Evolutionary conservation across 2,329 filamentous ascomycete species (phyloP).

Genomic region (Fusarium secorum): DNA sequence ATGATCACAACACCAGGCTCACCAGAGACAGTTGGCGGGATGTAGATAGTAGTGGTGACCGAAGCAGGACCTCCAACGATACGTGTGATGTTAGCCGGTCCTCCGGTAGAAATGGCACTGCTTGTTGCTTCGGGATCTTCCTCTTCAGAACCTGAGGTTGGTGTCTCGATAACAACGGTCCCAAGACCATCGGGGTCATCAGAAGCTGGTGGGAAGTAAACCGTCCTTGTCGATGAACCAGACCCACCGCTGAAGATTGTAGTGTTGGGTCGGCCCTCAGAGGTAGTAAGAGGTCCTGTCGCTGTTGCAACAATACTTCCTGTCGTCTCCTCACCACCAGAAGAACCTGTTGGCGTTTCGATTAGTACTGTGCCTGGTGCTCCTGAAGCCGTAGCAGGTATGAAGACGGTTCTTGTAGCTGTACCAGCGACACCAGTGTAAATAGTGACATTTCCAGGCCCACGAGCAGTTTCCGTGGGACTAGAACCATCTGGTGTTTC

Average conservation of each 20-base stretch:
- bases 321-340: not conserved
- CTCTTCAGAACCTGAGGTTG: not conserved
- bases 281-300: not conserved
- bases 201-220: not conserved
- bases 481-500: not conserved
- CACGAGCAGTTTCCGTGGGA: not conserved
- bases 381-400: not conserved
- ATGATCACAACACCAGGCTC: slow-evolving; percentile 11
- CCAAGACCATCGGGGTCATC: not conserved
- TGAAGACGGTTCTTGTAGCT: not conserved
- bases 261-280: not conserved
- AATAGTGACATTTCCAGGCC: not conserved
- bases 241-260: not conserved
- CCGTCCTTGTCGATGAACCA: not conserved
- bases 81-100: not conserved
- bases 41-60: not conserved
- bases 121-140: not conserved
- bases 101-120: not conserved
- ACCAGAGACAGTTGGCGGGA: not conserved
- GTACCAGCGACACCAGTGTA: not conserved
- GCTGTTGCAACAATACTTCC: not conserved
- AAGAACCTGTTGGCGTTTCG: not conserved
- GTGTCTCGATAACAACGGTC: slow-evolving; percentile 5
- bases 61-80: slow-evolving; percentile 2
- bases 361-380: not conserved